Evolutionary conservation across 1,284 basidiomycete species (phyloP).

Genomic region (Cutaneotrichosporon arboriforme): DNA sequence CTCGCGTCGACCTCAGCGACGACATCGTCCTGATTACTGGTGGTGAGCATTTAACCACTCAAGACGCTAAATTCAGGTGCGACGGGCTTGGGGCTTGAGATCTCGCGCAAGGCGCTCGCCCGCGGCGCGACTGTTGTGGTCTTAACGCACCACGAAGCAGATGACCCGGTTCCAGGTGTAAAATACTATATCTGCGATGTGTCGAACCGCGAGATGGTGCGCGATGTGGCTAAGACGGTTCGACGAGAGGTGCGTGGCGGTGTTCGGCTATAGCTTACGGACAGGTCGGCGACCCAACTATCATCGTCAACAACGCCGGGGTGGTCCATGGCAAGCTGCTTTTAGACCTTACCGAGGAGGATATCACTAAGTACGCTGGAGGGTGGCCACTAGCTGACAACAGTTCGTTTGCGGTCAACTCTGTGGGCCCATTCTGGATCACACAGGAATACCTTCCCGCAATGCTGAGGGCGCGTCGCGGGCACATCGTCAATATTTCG

Average conservation of each 20-base stretch:
- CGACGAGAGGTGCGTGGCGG: conserved; percentile 60
- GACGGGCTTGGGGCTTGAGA: conserved; percentile 77
- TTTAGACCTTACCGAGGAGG: conserved; percentile 67
- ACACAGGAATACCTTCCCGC: conserved; percentile 87
- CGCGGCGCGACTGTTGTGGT: conserved; percentile 77
- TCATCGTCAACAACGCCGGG: conserved; percentile 95
- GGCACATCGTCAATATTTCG: conserved; percentile 82
- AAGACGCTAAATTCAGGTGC: conserved; percentile 56
- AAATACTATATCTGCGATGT: conserved; percentile 60
- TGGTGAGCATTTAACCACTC: conserved; percentile 51
- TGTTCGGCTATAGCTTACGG: not conserved
- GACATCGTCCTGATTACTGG: conserved; percentile 86
- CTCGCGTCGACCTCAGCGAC: conserved; percentile 54
- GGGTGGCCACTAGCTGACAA: not conserved
- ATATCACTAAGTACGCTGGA: conserved; percentile 66
- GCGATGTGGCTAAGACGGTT: conserved; percentile 63
- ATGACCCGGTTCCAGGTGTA: conserved; percentile 46
- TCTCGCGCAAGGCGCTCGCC: conserved; percentile 75
- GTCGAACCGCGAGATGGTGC: conserved; percentile 75
- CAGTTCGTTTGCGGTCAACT: conserved; percentile 87
- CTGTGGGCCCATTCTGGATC: conserved; percentile 81
- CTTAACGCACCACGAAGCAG: conserved; percentile 67
- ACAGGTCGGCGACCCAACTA: conserved; percentile 81
- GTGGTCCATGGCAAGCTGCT: conserved; percentile 83
- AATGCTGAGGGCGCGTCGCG: conserved; percentile 69